Percentiles rank a stretch among this genome's conserved stretches.
These are phyloP conservation scores for Plenodomus tracheiphilus DNA, from an alignment of 2,329 filamentous ascomycete genomes.

Conservation along the genomic window DNA sequence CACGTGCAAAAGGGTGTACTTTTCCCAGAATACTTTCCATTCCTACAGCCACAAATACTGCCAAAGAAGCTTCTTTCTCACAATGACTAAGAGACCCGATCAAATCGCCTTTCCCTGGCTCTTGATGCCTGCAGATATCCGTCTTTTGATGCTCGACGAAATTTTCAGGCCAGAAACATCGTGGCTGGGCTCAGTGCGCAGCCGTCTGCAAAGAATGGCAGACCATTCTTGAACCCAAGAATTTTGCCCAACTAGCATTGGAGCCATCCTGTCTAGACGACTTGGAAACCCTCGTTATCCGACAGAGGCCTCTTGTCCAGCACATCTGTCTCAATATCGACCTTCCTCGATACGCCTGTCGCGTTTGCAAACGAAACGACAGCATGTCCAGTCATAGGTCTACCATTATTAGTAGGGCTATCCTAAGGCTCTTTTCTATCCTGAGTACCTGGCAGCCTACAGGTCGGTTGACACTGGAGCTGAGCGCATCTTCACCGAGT, in stretches of 20 bases:
- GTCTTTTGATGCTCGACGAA: conserved; percentile 20
- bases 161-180: conserved; percentile 19
- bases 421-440: conserved; percentile 22
- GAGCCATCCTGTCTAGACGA: conserved; percentile 20
- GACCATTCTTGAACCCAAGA: conserved; percentile 21
- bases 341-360: conserved; percentile 22
- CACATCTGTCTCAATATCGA: conserved; percentile 24
- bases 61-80: conserved; percentile 1
- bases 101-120: conserved; percentile 17
- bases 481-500: conserved; percentile 26
- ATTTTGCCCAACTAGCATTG: conserved; percentile 21
- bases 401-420: conserved; percentile 18
- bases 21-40: not conserved
- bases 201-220: conserved; percentile 24
- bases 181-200: conserved; percentile 21
- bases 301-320: conserved; percentile 24
- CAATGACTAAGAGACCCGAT: conserved; percentile 9
- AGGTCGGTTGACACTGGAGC: conserved; percentile 20
- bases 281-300: conserved; percentile 20
- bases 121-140: conserved; percentile 22
- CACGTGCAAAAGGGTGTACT: too few relatives aligned
- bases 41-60: conserved; percentile 3
- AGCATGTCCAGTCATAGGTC: conserved; percentile 12
- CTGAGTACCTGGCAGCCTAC: conserved; percentile 24
- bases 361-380: conserved; percentile 14